These are phyloP conservation scores for Erythrophleum fordii DNA, from an alignment of 306 rosid genomes.

Conservation along the genomic window DNA sequence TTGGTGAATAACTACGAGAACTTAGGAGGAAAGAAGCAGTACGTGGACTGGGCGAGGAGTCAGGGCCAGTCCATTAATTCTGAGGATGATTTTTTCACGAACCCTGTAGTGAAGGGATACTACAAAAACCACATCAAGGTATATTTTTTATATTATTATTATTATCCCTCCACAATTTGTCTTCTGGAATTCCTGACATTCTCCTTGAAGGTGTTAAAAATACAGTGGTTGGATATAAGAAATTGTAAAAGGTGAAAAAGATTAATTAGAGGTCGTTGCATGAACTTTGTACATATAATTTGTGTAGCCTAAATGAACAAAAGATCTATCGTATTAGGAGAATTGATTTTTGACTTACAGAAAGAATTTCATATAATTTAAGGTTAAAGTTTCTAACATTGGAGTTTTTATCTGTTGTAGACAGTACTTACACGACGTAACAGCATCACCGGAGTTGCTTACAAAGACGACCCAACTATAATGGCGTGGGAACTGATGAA, in stretches of 20 bases:
- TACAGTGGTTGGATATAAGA: background rate
- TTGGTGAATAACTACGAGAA: constrained; percentile 79
- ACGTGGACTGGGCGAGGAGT: constrained; percentile 88
- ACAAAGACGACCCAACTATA: constrained; percentile 87
- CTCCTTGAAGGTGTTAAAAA: background rate
- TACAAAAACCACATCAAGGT: constrained; percentile 91
- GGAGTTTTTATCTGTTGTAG: constrained; percentile 37
- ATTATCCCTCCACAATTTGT: background rate
- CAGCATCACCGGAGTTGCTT: constrained; percentile 70
- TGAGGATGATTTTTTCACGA: constrained; percentile 86
- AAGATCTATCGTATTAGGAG: background rate
- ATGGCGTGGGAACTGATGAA: constrained; percentile 99
- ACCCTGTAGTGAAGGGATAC: constrained; percentile 63
- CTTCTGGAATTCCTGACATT: background rate
- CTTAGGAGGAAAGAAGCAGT: constrained; percentile 89
- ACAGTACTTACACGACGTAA: constrained; percentile 74
- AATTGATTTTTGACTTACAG: background rate
- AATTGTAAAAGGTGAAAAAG: background rate
- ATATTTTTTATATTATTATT: background rate
- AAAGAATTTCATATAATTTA: background rate
- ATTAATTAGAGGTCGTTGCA: background rate
- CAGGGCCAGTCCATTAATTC: constrained; percentile 75
- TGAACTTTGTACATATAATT: background rate
- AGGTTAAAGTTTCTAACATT: background rate
- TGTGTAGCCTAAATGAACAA: background rate